Evolutionary conservation across 2,329 filamentous ascomycete species (phyloP).

Genomic region (Colletotrichum horii): DNA sequence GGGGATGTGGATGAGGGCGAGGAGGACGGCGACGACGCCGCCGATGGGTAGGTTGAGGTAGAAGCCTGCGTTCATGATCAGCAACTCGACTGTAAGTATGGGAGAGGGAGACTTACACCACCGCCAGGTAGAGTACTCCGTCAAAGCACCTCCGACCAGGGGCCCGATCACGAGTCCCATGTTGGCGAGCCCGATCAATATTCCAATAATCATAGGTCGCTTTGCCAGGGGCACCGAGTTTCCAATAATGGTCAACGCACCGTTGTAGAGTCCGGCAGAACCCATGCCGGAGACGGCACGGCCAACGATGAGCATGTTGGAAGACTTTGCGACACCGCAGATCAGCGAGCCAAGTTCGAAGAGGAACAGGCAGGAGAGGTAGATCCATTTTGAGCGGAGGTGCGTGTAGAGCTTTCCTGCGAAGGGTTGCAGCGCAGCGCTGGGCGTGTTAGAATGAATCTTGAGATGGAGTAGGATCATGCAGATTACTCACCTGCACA

Average conservation of each 20-base stretch:
- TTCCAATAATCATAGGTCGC: constrained; percentile 23
- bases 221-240: constrained; percentile 31
- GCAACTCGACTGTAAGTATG: neutral
- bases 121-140: constrained; percentile 42
- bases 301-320: constrained; percentile 53
- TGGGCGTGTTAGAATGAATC: constrained; percentile 25
- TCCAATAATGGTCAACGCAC: constrained; percentile 37
- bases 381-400: constrained; percentile 35
- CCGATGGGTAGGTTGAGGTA: constrained; percentile 54
- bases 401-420: constrained; percentile 56
- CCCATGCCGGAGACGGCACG: constrained; percentile 54
- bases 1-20: constrained; percentile 39
- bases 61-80: constrained; percentile 34
- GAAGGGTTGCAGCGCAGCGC: constrained; percentile 55
- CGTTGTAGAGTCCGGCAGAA: constrained; percentile 46
- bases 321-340: constrained; percentile 50
- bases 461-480: neutral
- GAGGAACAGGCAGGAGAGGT: constrained; percentile 32
- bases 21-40: constrained; percentile 34
- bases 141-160: constrained; percentile 48
- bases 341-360: constrained; percentile 49
- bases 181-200: constrained; percentile 32
- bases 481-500: constrained; percentile 41
- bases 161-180: constrained; percentile 53
- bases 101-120: constrained; percentile 38